A percentile compares a stretch with the other conserved stretches of the same genome.
phyloP scores from a whole-genome alignment of 169 alveolate genomes.

The Plasmodium gaboni region DNA sequence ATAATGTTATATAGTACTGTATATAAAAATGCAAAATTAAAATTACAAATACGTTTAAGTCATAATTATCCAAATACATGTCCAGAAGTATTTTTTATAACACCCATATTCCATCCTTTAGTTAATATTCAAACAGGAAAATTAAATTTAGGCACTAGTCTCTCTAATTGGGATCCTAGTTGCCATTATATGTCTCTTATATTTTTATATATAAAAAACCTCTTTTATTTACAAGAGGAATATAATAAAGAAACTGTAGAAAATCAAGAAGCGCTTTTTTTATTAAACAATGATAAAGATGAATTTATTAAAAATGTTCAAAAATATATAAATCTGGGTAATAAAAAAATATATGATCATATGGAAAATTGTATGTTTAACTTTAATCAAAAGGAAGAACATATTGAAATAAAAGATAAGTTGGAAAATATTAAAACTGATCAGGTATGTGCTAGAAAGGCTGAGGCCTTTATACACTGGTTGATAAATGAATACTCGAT shows the following conservation, averaged over 20 bases:
- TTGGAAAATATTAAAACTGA: conserved; percentile 28
- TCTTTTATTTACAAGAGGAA: conserved; percentile 57
- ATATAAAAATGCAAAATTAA: conserved; percentile 53
- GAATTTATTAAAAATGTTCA: conserved; percentile 35
- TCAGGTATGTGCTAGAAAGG: conserved; percentile 24
- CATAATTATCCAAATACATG: conserved; percentile 38
- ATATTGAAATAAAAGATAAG: conserved; percentile 12
- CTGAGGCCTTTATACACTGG: conserved; percentile 73
- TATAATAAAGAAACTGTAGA: conserved; percentile 24
- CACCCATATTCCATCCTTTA: conserved; percentile 53
- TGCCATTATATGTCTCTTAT: conserved; percentile 59
- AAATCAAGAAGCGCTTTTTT: conserved; percentile 47
- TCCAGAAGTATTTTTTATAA: conserved; percentile 59
- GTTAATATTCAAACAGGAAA: conserved; percentile 49
- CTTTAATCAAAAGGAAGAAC: conserved; percentile 7
- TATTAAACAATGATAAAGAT: conserved; percentile 42
- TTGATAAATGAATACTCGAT: conserved; percentile 32
- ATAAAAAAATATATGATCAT: conserved; percentile 6
- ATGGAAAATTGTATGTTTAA: conserved; percentile 52
- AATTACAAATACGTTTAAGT: conserved; percentile 43
- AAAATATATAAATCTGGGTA: conserved; percentile 18
- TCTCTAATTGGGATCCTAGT: conserved; percentile 45
- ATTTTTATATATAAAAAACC: conserved; percentile 50
- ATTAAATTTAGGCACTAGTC: conserved; percentile 29
- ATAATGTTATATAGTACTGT: conserved; percentile 37